Percentiles rank a stretch among this genome's conserved stretches.
Conservation (phyloP, 139 green algal genomes). For the Pycnococcus provasolii region DNA sequence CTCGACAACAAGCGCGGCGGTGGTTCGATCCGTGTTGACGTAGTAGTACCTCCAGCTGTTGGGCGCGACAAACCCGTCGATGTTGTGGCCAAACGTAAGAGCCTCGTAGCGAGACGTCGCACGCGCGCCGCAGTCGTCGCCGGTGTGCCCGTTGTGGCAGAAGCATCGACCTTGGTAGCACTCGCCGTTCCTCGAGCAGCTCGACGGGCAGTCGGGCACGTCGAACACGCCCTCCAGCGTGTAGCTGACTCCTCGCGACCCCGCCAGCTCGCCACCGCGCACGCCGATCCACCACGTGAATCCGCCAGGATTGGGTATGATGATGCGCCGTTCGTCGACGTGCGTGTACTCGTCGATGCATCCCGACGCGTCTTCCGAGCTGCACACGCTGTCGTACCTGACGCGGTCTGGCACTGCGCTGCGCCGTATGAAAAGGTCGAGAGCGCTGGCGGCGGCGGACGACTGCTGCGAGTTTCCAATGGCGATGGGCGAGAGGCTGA, state of each 20-base stretch:
- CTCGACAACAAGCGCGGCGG: conserved; percentile 6
- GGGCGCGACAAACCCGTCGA: neutral
- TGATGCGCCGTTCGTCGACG: neutral
- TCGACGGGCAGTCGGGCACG: neutral
- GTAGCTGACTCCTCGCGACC: neutral
- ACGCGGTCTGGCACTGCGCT: neutral
- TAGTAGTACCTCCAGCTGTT: conserved; percentile 9
- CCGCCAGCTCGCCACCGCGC: neutral
- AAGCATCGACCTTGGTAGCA: neutral
- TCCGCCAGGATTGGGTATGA: neutral
- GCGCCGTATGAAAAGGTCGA: conserved; percentile 3
- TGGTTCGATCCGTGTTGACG: conserved; percentile 12
- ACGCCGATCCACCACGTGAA: conserved; percentile 9
- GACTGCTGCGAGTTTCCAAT: neutral
- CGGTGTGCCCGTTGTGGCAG: conserved; percentile 5
- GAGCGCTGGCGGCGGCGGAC: neutral
- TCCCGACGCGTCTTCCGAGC: neutral
- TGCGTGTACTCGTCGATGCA: neutral
- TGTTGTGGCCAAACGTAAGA: neutral
- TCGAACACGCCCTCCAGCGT: neutral
- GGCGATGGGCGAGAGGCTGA: neutral
- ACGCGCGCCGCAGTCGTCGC: neutral
- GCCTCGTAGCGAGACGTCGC: conserved; percentile 1
- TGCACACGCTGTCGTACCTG: conserved; percentile 4
- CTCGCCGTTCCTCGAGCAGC: conserved; percentile 5